Percentiles rank a stretch among this genome's conserved stretches.
These are phyloP conservation scores for Scenedesmus sp. DNA, from an alignment of 163 green algal species.

Conservation along the genomic window DNA sequence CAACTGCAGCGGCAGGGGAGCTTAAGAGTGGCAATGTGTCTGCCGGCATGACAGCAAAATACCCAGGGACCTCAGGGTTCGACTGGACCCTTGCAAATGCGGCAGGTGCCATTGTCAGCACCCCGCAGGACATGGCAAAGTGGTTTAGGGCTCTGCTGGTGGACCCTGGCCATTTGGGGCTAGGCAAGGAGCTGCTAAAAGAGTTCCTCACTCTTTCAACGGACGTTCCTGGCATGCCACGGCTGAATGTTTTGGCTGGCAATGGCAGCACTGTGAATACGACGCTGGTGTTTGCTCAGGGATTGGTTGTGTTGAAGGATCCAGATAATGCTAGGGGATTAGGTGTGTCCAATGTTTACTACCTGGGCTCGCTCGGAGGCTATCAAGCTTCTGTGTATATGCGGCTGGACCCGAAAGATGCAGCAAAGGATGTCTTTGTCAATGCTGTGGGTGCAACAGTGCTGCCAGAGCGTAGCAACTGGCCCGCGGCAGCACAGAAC, in stretches of 20 bases:
- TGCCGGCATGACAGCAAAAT: slow-evolving; percentile 19
- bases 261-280: not conserved
- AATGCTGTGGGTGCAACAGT: slow-evolving; percentile 36
- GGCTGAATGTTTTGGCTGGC: not conserved
- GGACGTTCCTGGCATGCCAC: not conserved
- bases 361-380: slow-evolving; percentile 30
- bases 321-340: slow-evolving; percentile 3
- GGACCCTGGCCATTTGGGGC: not conserved
- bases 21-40: not conserved
- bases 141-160: slow-evolving; percentile 23
- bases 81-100: slow-evolving; percentile 35
- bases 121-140: slow-evolving; percentile 30
- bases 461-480: not conserved
- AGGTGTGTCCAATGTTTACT: slow-evolving; percentile 40
- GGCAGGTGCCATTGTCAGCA: slow-evolving; percentile 35
- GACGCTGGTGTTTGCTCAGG: slow-evolving; percentile 18
- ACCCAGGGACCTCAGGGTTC: slow-evolving; percentile 17
- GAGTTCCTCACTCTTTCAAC: slow-evolving; percentile 14
- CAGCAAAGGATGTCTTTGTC: slow-evolving; percentile 13
- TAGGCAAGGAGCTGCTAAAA: not conserved
- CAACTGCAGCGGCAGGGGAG: not conserved
- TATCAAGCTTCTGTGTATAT: slow-evolving; percentile 23
- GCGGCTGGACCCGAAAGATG: not conserved
- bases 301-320: slow-evolving; percentile 10
- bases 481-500: not conserved